phyloP scores from a whole-genome alignment of 179 eudicot genomes.

The Dionaea muscipula region DNA sequence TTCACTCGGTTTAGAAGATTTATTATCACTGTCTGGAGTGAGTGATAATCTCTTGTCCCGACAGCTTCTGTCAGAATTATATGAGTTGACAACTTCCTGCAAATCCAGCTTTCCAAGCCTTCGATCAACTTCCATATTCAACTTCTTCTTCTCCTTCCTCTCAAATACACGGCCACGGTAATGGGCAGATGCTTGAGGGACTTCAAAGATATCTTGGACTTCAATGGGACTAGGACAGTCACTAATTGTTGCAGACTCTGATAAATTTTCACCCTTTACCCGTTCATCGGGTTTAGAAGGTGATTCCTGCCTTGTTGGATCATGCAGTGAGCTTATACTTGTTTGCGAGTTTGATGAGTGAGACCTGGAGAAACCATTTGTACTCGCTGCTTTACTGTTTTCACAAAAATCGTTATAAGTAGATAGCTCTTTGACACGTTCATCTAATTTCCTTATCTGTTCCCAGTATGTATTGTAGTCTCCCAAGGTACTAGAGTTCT shows the following conservation, averaged over 20 bases:
- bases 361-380: slow-evolving; percentile 13
- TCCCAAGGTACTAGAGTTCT: slow-evolving; percentile 16
- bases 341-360: slow-evolving; percentile 13
- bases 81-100: slow-evolving; percentile 19
- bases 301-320: slow-evolving; percentile 17
- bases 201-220: slow-evolving; percentile 85
- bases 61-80: slow-evolving; percentile 18
- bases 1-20: slow-evolving; percentile 18
- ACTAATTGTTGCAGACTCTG: slow-evolving; percentile 13
- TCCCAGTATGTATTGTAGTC: slow-evolving; percentile 54
- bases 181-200: slow-evolving; percentile 27
- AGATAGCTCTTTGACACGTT: slow-evolving; percentile 41
- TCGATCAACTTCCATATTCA: slow-evolving; percentile 12
- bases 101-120: slow-evolving; percentile 22
- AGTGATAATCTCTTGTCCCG: slow-evolving; percentile 24
- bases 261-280: slow-evolving; percentile 13
- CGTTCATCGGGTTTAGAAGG: slow-evolving; percentile 14
- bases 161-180: slow-evolving; percentile 7
- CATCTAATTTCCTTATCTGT: slow-evolving; percentile 57
- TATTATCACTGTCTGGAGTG: slow-evolving; percentile 18
- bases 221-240: slow-evolving; percentile 18
- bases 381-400: slow-evolving; percentile 1
- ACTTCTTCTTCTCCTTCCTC: slow-evolving; percentile 13
- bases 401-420: slow-evolving; percentile 12
- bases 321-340: slow-evolving; percentile 11